phyloP scores from a whole-genome alignment of 805 yeast species.

The Tetrapisispora nanseiensis region DNA sequence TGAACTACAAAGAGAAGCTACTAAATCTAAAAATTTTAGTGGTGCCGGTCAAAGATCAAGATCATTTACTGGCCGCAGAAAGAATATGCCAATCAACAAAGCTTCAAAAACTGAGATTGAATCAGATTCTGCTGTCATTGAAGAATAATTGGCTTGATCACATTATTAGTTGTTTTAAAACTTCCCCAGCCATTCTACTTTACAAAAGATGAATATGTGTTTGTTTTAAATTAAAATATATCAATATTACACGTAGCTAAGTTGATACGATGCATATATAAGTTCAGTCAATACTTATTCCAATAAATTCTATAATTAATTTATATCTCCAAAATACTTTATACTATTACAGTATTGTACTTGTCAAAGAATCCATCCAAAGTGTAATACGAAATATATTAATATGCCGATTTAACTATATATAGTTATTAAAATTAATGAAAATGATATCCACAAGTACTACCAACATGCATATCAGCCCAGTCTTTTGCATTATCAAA shows the following conservation, averaged over 20 bases:
- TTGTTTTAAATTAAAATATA: too few species aligned
- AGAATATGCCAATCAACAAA: constrained; percentile 23
- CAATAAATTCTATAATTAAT: background rate
- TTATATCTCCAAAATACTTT: too few species aligned
- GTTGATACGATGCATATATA: background rate
- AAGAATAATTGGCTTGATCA: constrained; percentile 5
- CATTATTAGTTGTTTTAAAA: too few species aligned
- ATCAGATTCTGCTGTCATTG: constrained; percentile 9
- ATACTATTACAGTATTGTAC: too few species aligned
- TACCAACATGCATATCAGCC: constrained; percentile 61
- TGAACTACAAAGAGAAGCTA: constrained; percentile 27
- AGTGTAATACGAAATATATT: too few species aligned
- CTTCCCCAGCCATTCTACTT: too few species aligned
- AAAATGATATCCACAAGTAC: constrained; percentile 21
- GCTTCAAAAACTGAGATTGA: constrained; percentile 5
- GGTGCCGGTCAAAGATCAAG: constrained; percentile 30
- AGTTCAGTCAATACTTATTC: background rate
- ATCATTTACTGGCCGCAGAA: constrained; percentile 29
- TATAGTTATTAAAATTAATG: constrained; percentile 6
- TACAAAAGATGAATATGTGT: too few species aligned
- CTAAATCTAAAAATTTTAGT: constrained; percentile 28
- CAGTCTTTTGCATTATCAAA: constrained; percentile 69
- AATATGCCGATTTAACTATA: background rate
- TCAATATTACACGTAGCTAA: too few species aligned
- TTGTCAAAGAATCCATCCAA: too few species aligned